Conservation (phyloP, 805 yeast genomes). For the Saccharomycopsis amapae region DNA sequence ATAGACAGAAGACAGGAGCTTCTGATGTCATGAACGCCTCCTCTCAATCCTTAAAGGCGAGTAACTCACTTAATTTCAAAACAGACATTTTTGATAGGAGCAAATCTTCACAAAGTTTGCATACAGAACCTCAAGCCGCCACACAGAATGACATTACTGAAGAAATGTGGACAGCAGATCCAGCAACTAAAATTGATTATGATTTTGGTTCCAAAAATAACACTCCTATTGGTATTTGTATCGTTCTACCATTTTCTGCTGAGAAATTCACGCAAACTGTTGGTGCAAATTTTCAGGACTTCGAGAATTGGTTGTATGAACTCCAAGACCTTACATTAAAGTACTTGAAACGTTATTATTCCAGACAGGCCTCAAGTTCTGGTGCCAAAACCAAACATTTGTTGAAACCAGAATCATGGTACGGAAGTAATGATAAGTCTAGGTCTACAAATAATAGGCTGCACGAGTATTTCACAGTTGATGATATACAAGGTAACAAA, state of each 20-base stretch:
- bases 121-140: too few relatives aligned
- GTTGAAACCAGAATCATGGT: too few relatives aligned
- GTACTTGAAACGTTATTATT: slow-evolving; percentile 18
- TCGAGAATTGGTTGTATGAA: slow-evolving; percentile 21
- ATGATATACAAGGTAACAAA: slow-evolving; percentile 9
- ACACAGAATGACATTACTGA: neutral
- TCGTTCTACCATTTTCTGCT: slow-evolving; percentile 16
- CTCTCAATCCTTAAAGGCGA: too few relatives aligned
- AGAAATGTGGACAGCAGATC: slow-evolving; percentile 13
- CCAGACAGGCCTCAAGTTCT: slow-evolving; percentile 14
- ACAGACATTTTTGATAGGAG: slow-evolving; percentile 1
- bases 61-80: neutral
- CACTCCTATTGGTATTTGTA: slow-evolving; percentile 20
- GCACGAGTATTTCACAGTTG: slow-evolving; percentile 16
- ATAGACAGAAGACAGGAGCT: neutral
- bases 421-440: neutral
- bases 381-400: too few relatives aligned
- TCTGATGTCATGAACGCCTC: too few relatives aligned
- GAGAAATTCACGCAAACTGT: slow-evolving; percentile 14
- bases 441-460: neutral
- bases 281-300: slow-evolving; percentile 18
- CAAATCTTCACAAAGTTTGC: neutral
- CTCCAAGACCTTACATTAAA: slow-evolving; percentile 20
- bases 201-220: slow-evolving; percentile 20
- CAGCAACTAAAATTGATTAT: slow-evolving; percentile 19